A percentile compares a stretch with the other conserved stretches of the same genome.
Conservation (phyloP, 164 flowering plant species). For the Brasenia schreberi region DNA sequence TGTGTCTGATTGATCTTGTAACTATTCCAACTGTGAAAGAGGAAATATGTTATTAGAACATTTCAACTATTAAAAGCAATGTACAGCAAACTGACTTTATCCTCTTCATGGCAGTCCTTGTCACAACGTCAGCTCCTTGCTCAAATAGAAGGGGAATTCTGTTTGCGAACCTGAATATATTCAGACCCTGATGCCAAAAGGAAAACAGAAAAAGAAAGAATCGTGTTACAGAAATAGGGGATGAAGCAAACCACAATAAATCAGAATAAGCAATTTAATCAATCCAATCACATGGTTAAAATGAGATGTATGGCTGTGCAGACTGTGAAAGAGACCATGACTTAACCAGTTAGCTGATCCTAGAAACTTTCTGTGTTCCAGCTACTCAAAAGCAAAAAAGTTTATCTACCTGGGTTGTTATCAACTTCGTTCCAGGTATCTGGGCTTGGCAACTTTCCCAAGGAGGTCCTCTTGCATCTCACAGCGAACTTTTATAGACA, state of each 20-base stretch:
- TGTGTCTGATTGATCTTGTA: conserved; percentile 96
- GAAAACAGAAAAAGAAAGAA: neutral
- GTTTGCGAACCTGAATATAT: conserved; percentile 93
- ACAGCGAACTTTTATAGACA: too few species aligned
- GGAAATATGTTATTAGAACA: neutral
- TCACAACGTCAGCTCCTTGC: conserved; percentile 99
- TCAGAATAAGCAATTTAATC: too few species aligned
- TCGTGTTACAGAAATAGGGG: neutral
- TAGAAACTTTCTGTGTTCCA: neutral
- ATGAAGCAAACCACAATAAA: neutral
- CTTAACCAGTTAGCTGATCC: neutral
- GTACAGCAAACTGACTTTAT: conserved; percentile 46
- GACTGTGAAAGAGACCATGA: neutral
- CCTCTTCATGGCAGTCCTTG: conserved; percentile 85
- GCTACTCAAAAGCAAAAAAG: too few species aligned
- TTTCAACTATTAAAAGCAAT: too few species aligned
- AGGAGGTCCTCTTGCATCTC: too few species aligned
- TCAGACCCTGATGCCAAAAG: conserved; percentile 53
- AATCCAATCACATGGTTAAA: neutral
- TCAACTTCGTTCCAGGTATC: too few species aligned
- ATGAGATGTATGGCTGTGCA: neutral
- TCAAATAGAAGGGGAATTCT: conserved; percentile 99
- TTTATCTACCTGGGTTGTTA: too few species aligned
- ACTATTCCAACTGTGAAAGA: conserved; percentile 60
- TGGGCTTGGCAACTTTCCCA: too few species aligned